phyloP scores from a whole-genome alignment of 106 monocot genomes.

The Apostasia ramifera region DNA sequence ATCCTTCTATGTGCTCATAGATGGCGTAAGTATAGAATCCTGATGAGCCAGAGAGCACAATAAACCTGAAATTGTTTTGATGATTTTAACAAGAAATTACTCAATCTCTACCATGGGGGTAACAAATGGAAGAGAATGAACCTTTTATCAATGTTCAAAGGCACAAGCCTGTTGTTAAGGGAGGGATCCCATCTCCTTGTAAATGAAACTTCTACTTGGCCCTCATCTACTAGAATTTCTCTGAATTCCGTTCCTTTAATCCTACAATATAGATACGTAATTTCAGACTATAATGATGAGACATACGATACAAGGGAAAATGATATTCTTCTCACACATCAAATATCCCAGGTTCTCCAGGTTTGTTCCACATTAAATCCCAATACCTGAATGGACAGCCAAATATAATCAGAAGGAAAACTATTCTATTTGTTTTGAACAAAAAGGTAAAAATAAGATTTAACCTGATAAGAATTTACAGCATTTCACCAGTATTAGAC shows the following conservation, averaged over 20 bases:
- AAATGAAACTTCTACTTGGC: constrained; percentile 55
- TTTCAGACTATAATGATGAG: not conserved
- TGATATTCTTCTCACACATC: constrained; percentile 26
- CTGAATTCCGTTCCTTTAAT: constrained; percentile 33
- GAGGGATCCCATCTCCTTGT: constrained; percentile 37
- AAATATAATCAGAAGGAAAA: too few species aligned
- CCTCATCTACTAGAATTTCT: constrained; percentile 17
- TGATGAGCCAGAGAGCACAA: constrained; percentile 44
- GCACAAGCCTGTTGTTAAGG: constrained; percentile 5
- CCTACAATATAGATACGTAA: constrained; percentile 10
- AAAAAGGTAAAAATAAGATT: too few species aligned
- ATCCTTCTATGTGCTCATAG: constrained; percentile 48
- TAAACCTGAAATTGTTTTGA: constrained; percentile 16
- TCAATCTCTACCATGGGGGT: not conserved
- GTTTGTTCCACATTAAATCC: constrained; percentile 36
- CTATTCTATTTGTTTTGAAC: too few species aligned
- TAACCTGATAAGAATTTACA: too few species aligned
- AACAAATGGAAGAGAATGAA: constrained; percentile 1
- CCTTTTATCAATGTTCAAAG: constrained; percentile 49
- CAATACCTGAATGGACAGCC: constrained; percentile 26
- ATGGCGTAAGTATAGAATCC: constrained; percentile 58
- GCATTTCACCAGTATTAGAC: too few species aligned
- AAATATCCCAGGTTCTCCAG: constrained; percentile 14
- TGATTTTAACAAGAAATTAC: not conserved
- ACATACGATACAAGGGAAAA: not conserved